Base-by-base conservation (phyloP, 192 early-diverging fungal genomes). In the Gamsiella multidivaricata region DNA sequence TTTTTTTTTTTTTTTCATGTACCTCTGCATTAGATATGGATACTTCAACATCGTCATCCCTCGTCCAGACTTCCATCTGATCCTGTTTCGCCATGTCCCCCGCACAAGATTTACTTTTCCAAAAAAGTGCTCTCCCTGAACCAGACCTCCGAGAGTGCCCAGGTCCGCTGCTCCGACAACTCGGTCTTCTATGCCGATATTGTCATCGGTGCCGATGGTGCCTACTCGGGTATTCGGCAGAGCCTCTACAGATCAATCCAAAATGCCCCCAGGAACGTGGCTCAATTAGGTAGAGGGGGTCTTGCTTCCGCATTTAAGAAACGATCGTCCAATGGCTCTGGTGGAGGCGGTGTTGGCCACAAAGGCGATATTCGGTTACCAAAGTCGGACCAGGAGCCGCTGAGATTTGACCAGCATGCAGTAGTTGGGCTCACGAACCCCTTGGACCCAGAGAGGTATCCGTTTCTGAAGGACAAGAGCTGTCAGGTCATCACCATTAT, bases 141-240 rank as follows among this genome's bases (percentile, higher is more conserved):
- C 17, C 64, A 80, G 15, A 61, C 33, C n/a, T 34, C 54, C 25
- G 53, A 68, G 1, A 10, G 52, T 5, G 79, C 65, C 6, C 65
- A 46, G n/a, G 54, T 72, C 20, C 52, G 37, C 9, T 70, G 65
- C 7, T 56, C 61, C 20, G 79, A 80, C 37, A 71, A 71, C 9
- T 45, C 53, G 18, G 36, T 61, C 20, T 68, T 58, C 28, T 14
- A 60, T 23, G 79, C 69, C 2, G 79, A 80, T 32, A 72, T 80
- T 34, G 64, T 80, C 11, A 61, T 80, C 33, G 79, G 79, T 14
- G 79, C 79, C 12, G 79, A 80, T 51, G 79, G 79, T 3, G 69
- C 69, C 11, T 80, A 71, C 34, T 65, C 61, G 10, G 59, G 41
- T 15, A 53, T 73, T n/a, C 79, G 79, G 0, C 79, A 81, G 31